These are phyloP conservation scores for Dryadomyces sulphureus DNA, from an alignment of 2,329 filamentous ascomycete species.

Conservation along the genomic window DNA sequence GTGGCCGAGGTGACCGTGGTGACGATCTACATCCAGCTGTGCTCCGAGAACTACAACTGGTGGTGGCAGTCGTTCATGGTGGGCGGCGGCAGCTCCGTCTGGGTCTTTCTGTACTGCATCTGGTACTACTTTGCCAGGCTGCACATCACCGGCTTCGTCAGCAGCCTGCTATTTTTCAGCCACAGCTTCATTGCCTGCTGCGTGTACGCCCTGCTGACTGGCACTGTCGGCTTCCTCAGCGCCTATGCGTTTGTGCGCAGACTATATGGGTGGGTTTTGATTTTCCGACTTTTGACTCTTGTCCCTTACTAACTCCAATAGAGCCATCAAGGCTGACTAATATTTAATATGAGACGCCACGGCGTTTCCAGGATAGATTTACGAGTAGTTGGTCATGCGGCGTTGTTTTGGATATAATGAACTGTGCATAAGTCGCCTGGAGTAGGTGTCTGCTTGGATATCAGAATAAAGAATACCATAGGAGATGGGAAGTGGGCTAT, in stretches of 20 bases:
- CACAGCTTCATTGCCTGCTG: slow-evolving; percentile 72
- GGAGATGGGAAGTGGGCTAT: too few relatives aligned
- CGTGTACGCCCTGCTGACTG: slow-evolving; percentile 67
- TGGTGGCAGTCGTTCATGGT: slow-evolving; percentile 83
- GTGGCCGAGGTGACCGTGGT: slow-evolving; percentile 76
- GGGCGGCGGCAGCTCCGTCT: slow-evolving; percentile 60
- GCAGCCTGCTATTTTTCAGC: slow-evolving; percentile 68
- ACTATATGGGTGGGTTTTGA: slow-evolving; percentile 56
- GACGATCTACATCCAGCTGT: slow-evolving; percentile 68
- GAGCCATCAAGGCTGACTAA: slow-evolving; percentile 38
- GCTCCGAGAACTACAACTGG: slow-evolving; percentile 78
- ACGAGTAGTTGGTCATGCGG: slow-evolving; percentile 3
- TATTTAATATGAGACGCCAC: not conserved
- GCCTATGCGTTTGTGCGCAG: slow-evolving; percentile 72
- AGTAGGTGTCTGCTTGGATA: too few relatives aligned
- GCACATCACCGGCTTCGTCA: slow-evolving; percentile 67
- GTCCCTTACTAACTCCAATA: slow-evolving; percentile 12
- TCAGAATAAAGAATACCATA: too few relatives aligned
- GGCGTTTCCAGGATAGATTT: slow-evolving; percentile 1
- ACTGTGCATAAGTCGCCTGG: not conserved
- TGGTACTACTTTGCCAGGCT: slow-evolving; percentile 77
- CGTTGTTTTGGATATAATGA: slow-evolving; percentile 6
- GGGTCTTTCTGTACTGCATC: slow-evolving; percentile 69
- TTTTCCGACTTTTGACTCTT: not conserved
- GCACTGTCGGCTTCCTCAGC: slow-evolving; percentile 72